Evolutionary conservation across 805 yeast species (phyloP).

Genomic region (Teunomyces panamensis): DNA sequence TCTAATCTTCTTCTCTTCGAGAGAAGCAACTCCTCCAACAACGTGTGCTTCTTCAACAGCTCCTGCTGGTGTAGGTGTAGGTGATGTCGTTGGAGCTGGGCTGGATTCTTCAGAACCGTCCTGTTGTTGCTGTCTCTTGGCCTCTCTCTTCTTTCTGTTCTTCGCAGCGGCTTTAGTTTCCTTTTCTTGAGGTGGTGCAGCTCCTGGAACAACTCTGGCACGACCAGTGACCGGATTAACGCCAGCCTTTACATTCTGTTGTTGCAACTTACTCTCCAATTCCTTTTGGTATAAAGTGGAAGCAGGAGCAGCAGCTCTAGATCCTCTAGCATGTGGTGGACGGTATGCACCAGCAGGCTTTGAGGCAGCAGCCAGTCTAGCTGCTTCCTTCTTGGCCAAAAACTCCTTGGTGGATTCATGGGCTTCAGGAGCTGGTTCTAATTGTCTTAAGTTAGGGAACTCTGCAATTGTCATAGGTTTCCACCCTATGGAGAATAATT

Average conservation of each 20-base stretch:
- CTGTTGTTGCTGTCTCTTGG: slow-evolving; percentile 33
- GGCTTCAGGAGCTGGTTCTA: slow-evolving; percentile 59
- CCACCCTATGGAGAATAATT: slow-evolving; percentile 82
- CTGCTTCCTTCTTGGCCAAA: slow-evolving; percentile 39
- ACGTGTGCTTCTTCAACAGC: slow-evolving; percentile 36
- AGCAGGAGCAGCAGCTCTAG: slow-evolving; percentile 27
- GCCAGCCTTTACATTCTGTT: slow-evolving; percentile 9
- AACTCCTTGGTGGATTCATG: slow-evolving; percentile 69
- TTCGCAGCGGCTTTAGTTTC: slow-evolving; percentile 67
- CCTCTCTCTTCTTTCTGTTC: slow-evolving; percentile 74
- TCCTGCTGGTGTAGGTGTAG: slow-evolving; percentile 13
- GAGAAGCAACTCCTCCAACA: slow-evolving; percentile 60
- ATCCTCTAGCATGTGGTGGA: slow-evolving; percentile 89
- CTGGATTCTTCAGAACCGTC: slow-evolving; percentile 8
- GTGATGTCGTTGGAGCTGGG: slow-evolving; percentile 10
- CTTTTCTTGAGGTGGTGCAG: slow-evolving; percentile 42
- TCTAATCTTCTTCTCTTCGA: slow-evolving; percentile 91
- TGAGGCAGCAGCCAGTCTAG: slow-evolving; percentile 32
- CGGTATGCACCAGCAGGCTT: slow-evolving; percentile 88
- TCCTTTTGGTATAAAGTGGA: slow-evolving; percentile 62
- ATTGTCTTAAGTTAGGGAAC: slow-evolving; percentile 53
- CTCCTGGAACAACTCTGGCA: slow-evolving; percentile 55
- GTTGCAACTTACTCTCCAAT: slow-evolving; percentile 23
- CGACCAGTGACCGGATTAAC: slow-evolving; percentile 25
- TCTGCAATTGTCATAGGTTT: slow-evolving; percentile 56